Evolutionary conservation across 345 rosid species (phyloP).

Genomic region (Adansonia digitata): DNA sequence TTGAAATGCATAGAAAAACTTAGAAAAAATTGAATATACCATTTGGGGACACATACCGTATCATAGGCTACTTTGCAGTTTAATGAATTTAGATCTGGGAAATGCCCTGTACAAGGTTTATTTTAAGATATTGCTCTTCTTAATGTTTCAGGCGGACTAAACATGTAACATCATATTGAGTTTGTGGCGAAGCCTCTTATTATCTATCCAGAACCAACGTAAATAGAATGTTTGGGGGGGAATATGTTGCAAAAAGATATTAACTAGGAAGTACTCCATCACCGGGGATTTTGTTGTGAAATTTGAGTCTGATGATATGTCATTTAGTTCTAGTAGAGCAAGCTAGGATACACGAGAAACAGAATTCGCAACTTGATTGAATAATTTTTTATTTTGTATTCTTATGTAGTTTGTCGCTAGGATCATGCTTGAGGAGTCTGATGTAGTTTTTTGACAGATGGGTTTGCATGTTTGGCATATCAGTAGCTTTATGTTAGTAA

Average conservation of each 20-base stretch:
- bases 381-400: background rate
- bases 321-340: background rate
- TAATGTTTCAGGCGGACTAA: background rate
- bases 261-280: background rate
- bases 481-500: background rate
- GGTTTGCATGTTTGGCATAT: background rate
- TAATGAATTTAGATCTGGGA: constrained; percentile 2
- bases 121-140: background rate
- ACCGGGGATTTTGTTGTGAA: background rate
- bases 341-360: too few relatives aligned
- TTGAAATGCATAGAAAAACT: too few relatives aligned
- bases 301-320: background rate
- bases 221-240: background rate
- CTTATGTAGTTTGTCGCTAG: background rate
- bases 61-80: background rate
- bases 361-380: background rate
- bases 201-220: background rate
- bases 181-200: background rate
- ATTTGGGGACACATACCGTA: too few relatives aligned
- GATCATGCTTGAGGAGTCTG: background rate
- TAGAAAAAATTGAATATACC: too few relatives aligned
- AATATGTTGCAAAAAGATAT: background rate
- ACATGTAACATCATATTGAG: background rate
- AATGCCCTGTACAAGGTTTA: background rate
- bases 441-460: background rate